Percentiles rank a stretch among this genome's conserved stretches.
Conservation (phyloP, 768 basidiomycete genomes). For the Trametopsis cervina region DNA sequence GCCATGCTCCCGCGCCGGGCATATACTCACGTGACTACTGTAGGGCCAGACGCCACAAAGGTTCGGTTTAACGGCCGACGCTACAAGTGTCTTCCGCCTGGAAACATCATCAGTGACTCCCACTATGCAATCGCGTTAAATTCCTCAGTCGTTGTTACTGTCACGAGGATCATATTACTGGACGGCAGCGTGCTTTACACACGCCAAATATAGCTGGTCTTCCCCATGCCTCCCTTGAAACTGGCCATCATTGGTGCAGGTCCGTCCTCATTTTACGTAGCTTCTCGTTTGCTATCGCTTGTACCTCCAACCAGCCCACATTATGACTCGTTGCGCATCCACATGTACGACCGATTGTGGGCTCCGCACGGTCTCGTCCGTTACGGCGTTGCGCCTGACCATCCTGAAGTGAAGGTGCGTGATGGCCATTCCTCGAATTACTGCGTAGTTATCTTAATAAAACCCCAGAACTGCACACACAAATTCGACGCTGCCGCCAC, state of each 20-base stretch:
- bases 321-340: slow-evolving; percentile 45
- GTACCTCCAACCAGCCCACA: slow-evolving; percentile 35
- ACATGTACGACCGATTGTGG: slow-evolving; percentile 90
- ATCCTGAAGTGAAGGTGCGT: slow-evolving; percentile 92
- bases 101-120: too few relatives aligned
- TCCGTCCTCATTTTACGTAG: slow-evolving; percentile 95
- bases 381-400: slow-evolving; percentile 97
- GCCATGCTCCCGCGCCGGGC: too few relatives aligned
- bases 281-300: slow-evolving; percentile 72
- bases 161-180: too few relatives aligned
- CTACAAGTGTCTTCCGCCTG: too few relatives aligned
- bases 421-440: not conserved
- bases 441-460: not conserved
- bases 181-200: too few relatives aligned
- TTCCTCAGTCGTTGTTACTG: too few relatives aligned
- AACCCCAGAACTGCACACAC: slow-evolving; percentile 84
- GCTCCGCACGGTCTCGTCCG: slow-evolving; percentile 92
- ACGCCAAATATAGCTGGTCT: too few relatives aligned
- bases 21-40: too few relatives aligned
- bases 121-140: too few relatives aligned
- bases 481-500: slow-evolving; percentile 81
- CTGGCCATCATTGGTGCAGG: slow-evolving; percentile 91
- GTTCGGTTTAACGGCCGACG: too few relatives aligned
- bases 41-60: too few relatives aligned
- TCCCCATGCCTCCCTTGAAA: slow-evolving; percentile 34